These are phyloP conservation scores for Talaromyces rugulosus DNA, from an alignment of 2,329 filamentous ascomycete genomes.

Conservation along the genomic window DNA sequence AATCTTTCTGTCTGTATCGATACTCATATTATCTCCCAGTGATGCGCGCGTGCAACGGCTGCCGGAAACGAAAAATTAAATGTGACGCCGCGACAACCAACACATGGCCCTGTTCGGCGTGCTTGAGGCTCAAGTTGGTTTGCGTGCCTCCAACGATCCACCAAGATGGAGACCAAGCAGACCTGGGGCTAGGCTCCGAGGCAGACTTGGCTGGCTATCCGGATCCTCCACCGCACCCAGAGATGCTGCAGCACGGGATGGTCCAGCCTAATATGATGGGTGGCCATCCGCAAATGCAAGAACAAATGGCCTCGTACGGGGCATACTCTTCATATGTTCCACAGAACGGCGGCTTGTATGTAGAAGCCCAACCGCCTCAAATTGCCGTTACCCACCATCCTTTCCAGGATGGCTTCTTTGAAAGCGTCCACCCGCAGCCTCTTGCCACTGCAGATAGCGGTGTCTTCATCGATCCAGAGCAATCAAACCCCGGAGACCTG, in stretches of 20 bases:
- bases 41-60: conserved; percentile 96
- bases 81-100: conserved; percentile 97
- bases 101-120: conserved; percentile 94
- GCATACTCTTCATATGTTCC: conserved; percentile 38
- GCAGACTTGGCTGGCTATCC: conserved; percentile 19
- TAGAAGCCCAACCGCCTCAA: conserved; percentile 26
- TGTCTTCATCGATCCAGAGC: conserved; percentile 56
- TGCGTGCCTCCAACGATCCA: conserved; percentile 84
- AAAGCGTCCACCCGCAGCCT: conserved; percentile 20
- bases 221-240: conserved; percentile 35
- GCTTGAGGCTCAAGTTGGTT: conserved; percentile 83
- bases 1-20: background rate
- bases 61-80: conserved; percentile 91
- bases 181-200: conserved; percentile 26
- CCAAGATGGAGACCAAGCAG: conserved; percentile 56
- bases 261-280: conserved; percentile 36
- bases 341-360: conserved; percentile 27
- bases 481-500: conserved; percentile 67
- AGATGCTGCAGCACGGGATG: conserved; percentile 51
- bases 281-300: conserved; percentile 4
- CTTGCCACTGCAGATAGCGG: conserved; percentile 36
- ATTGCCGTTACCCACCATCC: conserved; percentile 26
- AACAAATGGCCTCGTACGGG: conserved; percentile 15
- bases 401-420: conserved; percentile 17
- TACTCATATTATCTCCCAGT: conserved; percentile 49